A percentile compares a stretch with the other conserved stretches of the same genome.
phyloP scores from a whole-genome alignment of 805 yeast species.

The Lipomyces starkeyi region DNA sequence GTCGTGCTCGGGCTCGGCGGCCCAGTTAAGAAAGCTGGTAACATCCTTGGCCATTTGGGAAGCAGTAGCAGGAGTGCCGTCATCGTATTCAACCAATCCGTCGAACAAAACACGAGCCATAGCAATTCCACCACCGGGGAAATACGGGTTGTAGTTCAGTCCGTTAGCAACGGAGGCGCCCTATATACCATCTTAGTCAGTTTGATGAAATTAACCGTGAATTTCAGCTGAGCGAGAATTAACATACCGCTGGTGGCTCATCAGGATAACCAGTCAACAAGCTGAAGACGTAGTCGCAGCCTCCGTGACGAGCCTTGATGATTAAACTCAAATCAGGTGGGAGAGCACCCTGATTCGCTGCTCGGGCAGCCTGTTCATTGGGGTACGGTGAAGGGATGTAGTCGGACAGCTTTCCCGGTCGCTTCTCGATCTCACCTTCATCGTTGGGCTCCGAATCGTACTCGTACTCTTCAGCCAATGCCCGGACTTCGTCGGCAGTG shows the following conservation, averaged over 20 bases:
- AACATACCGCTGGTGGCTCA: constrained; percentile 79
- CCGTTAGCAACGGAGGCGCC: constrained; percentile 95
- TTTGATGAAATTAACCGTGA: not conserved
- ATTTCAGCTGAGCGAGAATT: not conserved
- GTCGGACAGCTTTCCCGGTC: constrained; percentile 98
- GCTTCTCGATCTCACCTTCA: constrained; percentile 96
- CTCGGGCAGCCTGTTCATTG: constrained; percentile 99
- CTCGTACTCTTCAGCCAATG: constrained; percentile 93
- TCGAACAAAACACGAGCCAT: constrained; percentile 99
- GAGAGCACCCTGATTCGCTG: constrained; percentile 98
- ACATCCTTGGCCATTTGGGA: constrained; percentile 99
- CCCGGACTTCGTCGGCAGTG: constrained; percentile 86
- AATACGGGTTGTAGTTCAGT: constrained; percentile 97
- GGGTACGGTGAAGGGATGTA: constrained; percentile 93
- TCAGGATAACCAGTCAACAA: constrained; percentile 98
- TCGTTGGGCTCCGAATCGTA: constrained; percentile 96
- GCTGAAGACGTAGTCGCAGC: constrained; percentile 91
- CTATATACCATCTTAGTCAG: not conserved
- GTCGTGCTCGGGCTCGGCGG: constrained; percentile 97
- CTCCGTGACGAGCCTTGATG: constrained; percentile 99
- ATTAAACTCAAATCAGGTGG: constrained; percentile 98
- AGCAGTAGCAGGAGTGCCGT: constrained; percentile 98
- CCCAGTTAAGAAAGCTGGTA: constrained; percentile 94
- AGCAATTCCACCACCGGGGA: constrained; percentile 99
- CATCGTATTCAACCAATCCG: constrained; percentile 97